Percentiles rank a stretch among this genome's conserved stretches.
phyloP scores from a whole-genome alignment of 106 monocot genomes.

The Phalaenopsis aphrodite region DNA sequence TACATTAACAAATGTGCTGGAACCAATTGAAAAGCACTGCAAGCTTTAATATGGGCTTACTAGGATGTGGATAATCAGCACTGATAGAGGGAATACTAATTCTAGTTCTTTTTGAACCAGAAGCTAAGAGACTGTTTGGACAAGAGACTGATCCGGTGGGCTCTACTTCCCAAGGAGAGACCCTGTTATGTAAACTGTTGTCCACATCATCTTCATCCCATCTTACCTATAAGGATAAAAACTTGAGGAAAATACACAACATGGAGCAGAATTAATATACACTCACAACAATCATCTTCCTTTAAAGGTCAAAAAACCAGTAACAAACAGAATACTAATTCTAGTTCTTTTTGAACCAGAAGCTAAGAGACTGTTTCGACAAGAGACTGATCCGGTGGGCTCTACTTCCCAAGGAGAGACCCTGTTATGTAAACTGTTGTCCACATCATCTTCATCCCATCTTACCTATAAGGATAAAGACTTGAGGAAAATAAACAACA shows the following conservation, averaged over 20 bases:
- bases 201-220: constrained; percentile 73
- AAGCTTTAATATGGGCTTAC: constrained; percentile 22
- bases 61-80: constrained; percentile 36
- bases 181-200: constrained; percentile 29
- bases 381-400: constrained; percentile 36
- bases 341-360: constrained; percentile 50
- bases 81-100: constrained; percentile 19
- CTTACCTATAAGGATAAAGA: constrained; percentile 35
- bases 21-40: background rate
- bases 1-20: background rate
- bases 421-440: constrained; percentile 31
- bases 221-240: constrained; percentile 33
- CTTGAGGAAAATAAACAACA: background rate
- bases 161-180: constrained; percentile 82
- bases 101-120: constrained; percentile 50
- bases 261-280: background rate
- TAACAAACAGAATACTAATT: background rate
- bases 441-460: constrained; percentile 69
- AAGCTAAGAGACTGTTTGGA: constrained; percentile 17
- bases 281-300: no score
- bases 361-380: constrained; percentile 20
- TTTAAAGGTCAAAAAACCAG: no score
- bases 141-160: constrained; percentile 39
- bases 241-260: background rate
- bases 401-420: constrained; percentile 83